These are phyloP conservation scores for Rhizodiscina lignyota DNA, from an alignment of 495 filamentous ascomycete genomes.

Conservation along the genomic window DNA sequence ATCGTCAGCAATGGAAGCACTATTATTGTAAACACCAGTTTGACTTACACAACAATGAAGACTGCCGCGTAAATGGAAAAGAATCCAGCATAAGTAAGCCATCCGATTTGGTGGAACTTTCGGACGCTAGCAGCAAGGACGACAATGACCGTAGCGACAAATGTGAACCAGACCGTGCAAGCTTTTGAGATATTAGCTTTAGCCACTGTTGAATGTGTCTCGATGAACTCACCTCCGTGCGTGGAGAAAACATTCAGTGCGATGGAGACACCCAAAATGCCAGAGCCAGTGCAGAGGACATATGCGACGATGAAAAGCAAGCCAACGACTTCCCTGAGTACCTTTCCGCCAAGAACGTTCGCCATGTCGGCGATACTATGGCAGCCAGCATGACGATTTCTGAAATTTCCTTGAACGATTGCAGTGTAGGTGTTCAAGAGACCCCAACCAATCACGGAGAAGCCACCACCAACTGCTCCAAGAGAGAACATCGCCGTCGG, in stretches of 20 bases:
- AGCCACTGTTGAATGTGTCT: too few relatives aligned
- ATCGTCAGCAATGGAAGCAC: neutral
- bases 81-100: conserved; percentile 11
- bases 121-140: conserved; percentile 4
- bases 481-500: conserved; percentile 24
- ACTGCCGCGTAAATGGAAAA: conserved; percentile 11
- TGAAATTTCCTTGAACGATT: conserved; percentile 5
- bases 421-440: conserved; percentile 22
- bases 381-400: conserved; percentile 23
- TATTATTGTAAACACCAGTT: neutral
- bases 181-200: too few relatives aligned
- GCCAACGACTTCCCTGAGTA: conserved; percentile 18
- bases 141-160: conserved; percentile 14
- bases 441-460: conserved; percentile 28
- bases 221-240: too few relatives aligned
- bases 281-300: conserved; percentile 29
- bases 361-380: conserved; percentile 24
- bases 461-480: conserved; percentile 23
- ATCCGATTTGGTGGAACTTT: conserved; percentile 9
- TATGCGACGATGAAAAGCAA: conserved; percentile 30
- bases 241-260: conserved; percentile 32
- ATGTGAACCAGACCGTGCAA: conserved; percentile 30
- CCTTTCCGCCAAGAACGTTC: conserved; percentile 15
- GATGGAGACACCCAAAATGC: conserved; percentile 32
- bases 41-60: conserved; percentile 12